Percentiles rank a stretch among this genome's conserved stretches.
Conservation (phyloP, 352 stramenopile species). For the Blastocystis sp. region DNA sequence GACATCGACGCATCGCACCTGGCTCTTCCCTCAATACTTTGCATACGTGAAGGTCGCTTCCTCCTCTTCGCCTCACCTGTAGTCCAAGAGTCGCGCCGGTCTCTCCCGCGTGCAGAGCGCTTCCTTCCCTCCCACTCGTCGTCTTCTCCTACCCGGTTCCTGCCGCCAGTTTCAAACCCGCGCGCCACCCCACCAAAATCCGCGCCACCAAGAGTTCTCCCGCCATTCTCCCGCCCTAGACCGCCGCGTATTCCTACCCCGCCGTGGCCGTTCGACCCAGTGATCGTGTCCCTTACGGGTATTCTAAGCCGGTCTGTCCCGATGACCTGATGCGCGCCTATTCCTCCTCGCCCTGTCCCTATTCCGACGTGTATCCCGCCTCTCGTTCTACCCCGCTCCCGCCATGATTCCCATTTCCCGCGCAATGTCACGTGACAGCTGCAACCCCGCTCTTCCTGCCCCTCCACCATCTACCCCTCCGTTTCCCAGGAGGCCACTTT, state of each 20-base stretch:
- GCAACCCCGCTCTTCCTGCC: not conserved
- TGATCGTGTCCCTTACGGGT: not conserved
- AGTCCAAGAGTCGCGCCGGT: not conserved
- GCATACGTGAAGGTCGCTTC: constrained; percentile 15
- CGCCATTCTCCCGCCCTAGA: not conserved
- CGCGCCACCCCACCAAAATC: not conserved
- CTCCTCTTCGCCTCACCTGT: not conserved
- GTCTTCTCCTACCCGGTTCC: too few relatives aligned
- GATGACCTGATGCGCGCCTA: not conserved
- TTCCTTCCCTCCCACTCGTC: too few relatives aligned
- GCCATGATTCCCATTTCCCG: not conserved
- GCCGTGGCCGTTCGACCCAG: not conserved
- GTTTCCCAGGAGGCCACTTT: not conserved
- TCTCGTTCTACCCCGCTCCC: not conserved
- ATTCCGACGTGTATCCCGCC: not conserved
- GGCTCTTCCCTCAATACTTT: constrained; percentile 47
- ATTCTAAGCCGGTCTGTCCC: not conserved
- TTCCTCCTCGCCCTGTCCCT: not conserved
- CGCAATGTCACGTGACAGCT: not conserved
- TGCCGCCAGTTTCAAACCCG: too few relatives aligned
- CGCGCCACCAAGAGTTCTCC: not conserved
- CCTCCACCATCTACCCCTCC: not conserved
- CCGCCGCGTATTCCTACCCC: not conserved
- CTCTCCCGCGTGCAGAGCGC: not conserved
- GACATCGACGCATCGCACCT: not conserved